Percentiles rank a stretch among this genome's conserved stretches.
Conservation (phyloP, 176 grass and related monocot genomes). For the Carex myosuroides region DNA sequence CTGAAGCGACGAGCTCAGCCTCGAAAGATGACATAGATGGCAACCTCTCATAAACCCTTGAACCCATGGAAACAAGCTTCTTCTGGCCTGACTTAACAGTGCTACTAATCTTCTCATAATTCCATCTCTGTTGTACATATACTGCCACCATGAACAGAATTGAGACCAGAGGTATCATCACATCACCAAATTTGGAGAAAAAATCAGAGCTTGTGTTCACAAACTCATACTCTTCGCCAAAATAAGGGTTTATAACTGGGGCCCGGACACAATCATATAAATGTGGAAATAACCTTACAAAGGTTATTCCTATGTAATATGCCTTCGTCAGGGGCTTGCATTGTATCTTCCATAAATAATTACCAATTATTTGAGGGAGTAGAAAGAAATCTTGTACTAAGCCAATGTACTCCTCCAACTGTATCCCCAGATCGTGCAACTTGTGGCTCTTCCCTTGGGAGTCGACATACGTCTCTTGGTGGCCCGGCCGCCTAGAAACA, state of each 20-base stretch:
- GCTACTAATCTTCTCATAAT: conserved; percentile 71
- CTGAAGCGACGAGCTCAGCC: conserved; percentile 58
- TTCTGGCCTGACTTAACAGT: conserved; percentile 69
- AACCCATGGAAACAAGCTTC: conserved; percentile 76
- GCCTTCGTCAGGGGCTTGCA: conserved; percentile 66
- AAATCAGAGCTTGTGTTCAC: conserved; percentile 83
- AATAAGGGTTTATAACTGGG: conserved; percentile 81
- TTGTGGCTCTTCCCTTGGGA: conserved; percentile 52
- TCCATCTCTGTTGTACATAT: conserved; percentile 82
- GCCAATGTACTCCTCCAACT: conserved; percentile 71
- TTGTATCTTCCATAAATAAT: conserved; percentile 72
- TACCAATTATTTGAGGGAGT: conserved; percentile 74
- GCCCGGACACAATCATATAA: conserved; percentile 71
- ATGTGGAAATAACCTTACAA: conserved; percentile 71
- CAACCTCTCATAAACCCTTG: conserved; percentile 76
- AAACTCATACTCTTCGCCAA: conserved; percentile 83
- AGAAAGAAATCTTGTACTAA: conserved; percentile 76
- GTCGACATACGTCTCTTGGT: conserved; percentile 52
- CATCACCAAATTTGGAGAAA: conserved; percentile 78
- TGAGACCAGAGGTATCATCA: conserved; percentile 61
- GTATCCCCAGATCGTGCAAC: conserved; percentile 71
- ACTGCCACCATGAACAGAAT: conserved; percentile 39
- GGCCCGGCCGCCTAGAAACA: conserved; percentile 40
- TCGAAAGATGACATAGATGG: conserved; percentile 84
- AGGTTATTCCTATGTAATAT: conserved; percentile 69